Percentiles rank a stretch among this genome's conserved stretches.
These are phyloP conservation scores for Gorgonomyces haynaldii DNA, from an alignment of 192 early-diverging fungal genomes.

Conservation along the genomic window DNA sequence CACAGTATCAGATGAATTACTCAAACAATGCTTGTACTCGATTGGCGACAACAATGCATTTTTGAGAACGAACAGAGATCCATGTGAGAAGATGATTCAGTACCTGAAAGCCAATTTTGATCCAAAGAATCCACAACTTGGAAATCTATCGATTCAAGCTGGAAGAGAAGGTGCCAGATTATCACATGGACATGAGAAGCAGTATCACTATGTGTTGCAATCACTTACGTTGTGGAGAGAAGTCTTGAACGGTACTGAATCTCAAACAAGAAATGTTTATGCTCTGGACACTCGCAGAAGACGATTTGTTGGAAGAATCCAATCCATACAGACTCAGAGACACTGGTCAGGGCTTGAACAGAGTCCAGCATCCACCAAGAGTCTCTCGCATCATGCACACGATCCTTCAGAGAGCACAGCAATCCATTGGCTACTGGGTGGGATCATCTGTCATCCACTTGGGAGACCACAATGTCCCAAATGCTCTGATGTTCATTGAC, in stretches of 20 bases:
- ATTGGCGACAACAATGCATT: conserved; percentile 98
- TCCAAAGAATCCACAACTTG: conserved; percentile 47
- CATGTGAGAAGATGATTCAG: conserved; percentile 81
- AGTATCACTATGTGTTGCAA: conserved; percentile 89
- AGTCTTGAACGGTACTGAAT: conserved; percentile 55
- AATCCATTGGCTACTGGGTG: conserved; percentile 76
- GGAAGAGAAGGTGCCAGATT: conserved; percentile 79
- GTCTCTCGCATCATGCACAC: conserved; percentile 78
- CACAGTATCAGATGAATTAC: conserved; percentile 18
- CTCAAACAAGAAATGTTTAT: conserved; percentile 73
- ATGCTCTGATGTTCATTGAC: conserved; percentile 90
- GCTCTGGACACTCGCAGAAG: conserved; percentile 84
- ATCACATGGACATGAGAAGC: conserved; percentile 82
- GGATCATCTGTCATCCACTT: conserved; percentile 93
- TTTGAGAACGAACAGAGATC: conserved; percentile 65
- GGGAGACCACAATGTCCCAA: conserved; percentile 96
- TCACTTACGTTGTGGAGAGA: conserved; percentile 92
- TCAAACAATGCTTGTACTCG: conserved; percentile 81
- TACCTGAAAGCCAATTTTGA: conserved; percentile 65
- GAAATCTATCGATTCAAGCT: conserved; percentile 70
- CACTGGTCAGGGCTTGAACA: conserved; percentile 94
- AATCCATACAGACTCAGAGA: conserved; percentile 84
- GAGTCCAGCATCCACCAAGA: conserved; percentile 78
- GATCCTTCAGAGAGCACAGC: conserved; percentile 78
- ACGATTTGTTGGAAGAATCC: conserved; percentile 62